Evolutionary conservation across 208 protist species (phyloP).

Genomic region (Polymyxa betae): DNA sequence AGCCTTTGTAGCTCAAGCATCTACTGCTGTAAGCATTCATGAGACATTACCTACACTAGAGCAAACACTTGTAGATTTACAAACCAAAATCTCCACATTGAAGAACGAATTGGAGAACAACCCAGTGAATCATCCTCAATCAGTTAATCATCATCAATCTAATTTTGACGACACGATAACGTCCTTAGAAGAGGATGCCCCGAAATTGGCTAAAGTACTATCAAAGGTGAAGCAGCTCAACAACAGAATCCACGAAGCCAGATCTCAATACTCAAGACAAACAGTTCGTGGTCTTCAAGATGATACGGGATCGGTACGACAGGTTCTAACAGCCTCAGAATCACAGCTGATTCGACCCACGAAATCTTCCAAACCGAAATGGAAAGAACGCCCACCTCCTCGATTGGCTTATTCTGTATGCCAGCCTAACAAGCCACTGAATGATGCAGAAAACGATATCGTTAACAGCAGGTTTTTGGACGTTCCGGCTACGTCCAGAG

Average conservation of each 20-base stretch:
- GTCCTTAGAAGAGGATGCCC: neutral
- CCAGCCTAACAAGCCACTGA: neutral
- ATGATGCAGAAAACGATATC: neutral
- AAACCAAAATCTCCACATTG: slow-evolving; percentile 1
- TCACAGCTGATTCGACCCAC: neutral
- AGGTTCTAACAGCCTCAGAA: neutral
- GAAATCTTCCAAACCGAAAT: neutral
- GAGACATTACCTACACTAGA: slow-evolving; percentile 14
- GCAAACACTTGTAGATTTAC: neutral
- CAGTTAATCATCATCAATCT: neutral
- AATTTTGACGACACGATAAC: neutral
- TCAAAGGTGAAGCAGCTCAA: neutral
- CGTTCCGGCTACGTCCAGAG: neutral
- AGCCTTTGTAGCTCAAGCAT: neutral
- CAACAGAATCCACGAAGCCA: neutral
- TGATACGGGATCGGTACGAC: neutral
- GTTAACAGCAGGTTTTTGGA: neutral
- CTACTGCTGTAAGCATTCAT: neutral
- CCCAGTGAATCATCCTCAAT: neutral
- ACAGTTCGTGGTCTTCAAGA: slow-evolving; percentile 4
- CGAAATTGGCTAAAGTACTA: neutral
- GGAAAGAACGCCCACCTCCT: neutral
- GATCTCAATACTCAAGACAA: slow-evolving; percentile 32
- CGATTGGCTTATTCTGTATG: slow-evolving; percentile 19
- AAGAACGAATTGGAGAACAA: neutral